Evolutionary conservation across 305 asterid genomes (phyloP).

Genomic region (Fraxinus latifolia): DNA sequence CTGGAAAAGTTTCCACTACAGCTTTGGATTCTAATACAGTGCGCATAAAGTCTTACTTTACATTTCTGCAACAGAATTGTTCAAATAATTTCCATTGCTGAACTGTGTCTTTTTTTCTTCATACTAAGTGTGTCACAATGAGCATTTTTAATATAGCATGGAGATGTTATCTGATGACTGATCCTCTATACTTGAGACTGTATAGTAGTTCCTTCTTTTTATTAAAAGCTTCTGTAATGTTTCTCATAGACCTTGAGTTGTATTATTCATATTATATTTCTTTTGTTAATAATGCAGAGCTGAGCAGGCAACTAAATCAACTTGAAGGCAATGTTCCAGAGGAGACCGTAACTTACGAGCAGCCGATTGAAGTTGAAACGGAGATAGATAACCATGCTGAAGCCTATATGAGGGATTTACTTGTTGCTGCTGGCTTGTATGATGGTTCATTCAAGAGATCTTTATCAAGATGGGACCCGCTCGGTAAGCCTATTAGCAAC

Average conservation of each 20-base stretch:
- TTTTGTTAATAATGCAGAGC: slow-evolving; percentile 43
- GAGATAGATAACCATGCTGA: slow-evolving; percentile 64
- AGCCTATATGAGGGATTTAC: slow-evolving; percentile 81
- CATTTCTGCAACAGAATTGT: not conserved
- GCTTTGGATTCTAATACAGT: not conserved
- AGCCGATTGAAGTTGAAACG: slow-evolving; percentile 46
- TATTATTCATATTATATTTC: not conserved
- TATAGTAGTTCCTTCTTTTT: not conserved
- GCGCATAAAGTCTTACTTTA: not conserved
- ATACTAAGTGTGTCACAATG: not conserved
- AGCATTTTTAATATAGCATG: not conserved
- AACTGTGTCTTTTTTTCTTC: not conserved
- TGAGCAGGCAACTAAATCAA: slow-evolving; percentile 70
- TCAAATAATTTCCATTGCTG: not conserved
- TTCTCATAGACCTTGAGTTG: not conserved
- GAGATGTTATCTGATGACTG: not conserved
- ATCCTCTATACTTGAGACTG: not conserved
- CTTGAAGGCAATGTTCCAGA: slow-evolving; percentile 51
- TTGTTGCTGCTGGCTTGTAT: slow-evolving; percentile 72
- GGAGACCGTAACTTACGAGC: slow-evolving; percentile 46
- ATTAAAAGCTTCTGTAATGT: not conserved
- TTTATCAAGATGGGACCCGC: slow-evolving; percentile 72
- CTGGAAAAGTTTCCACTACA: not conserved
- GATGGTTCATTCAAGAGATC: slow-evolving; percentile 57
- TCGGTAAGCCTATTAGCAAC: slow-evolving; percentile 65